phyloP scores from a whole-genome alignment of 106 monocot genomes.

The Amphibolis antarctica region DNA sequence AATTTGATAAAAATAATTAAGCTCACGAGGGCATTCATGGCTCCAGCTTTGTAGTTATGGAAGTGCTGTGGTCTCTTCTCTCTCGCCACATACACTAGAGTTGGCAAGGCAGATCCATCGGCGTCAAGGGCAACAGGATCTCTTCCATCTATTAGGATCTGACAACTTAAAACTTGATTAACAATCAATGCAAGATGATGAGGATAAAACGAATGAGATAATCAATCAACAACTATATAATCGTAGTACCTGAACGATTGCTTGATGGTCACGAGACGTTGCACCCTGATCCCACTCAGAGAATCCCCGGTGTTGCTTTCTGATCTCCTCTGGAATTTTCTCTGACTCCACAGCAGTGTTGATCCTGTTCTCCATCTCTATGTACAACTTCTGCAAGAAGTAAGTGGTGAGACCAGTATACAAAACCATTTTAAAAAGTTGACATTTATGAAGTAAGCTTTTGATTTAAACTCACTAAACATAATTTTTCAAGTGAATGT shows the following conservation, averaged over 20 bases:
- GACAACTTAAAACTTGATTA: neutral
- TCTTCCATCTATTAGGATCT: conserved; percentile 46
- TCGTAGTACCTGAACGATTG: conserved; percentile 23
- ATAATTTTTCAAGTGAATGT: too few species aligned
- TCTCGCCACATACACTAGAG: conserved; percentile 68
- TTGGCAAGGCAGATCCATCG: conserved; percentile 23
- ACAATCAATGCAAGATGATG: neutral
- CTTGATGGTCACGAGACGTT: conserved; percentile 19
- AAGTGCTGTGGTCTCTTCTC: conserved; percentile 48
- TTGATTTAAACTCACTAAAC: neutral
- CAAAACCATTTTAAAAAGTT: neutral
- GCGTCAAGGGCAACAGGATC: neutral
- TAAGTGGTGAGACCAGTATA: neutral
- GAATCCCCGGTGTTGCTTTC: conserved; percentile 23
- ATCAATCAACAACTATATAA: neutral
- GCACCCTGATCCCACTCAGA: conserved; percentile 18
- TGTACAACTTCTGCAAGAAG: conserved; percentile 21
- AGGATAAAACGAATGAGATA: neutral
- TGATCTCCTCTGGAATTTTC: conserved; percentile 6
- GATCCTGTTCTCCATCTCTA: conserved; percentile 19
- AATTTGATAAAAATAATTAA: neutral
- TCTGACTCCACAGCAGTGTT: neutral
- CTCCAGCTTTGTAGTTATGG: conserved; percentile 79
- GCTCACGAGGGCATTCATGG: conserved; percentile 56
- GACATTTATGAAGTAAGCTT: neutral